Evolutionary conservation across 257 asterid genomes (phyloP).

Genomic region (Solanum megistacrolobum): DNA sequence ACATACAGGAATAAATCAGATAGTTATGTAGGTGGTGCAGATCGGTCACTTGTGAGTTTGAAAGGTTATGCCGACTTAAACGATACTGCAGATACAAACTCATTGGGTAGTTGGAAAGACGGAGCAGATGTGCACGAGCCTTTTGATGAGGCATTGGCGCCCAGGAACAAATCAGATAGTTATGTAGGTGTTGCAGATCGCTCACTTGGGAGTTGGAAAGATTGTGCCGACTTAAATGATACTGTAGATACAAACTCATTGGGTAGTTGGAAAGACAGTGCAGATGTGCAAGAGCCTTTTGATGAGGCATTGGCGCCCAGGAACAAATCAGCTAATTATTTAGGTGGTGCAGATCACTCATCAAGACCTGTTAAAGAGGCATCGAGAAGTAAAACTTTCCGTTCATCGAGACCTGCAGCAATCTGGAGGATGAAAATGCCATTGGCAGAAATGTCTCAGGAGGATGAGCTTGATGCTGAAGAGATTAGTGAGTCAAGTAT

Average conservation of each 20-base stretch:
- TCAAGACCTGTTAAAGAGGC: conserved; percentile 4
- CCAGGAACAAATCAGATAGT: not conserved
- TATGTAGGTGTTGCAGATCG: not conserved
- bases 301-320: conserved; percentile 1
- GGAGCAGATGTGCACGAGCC: conserved; percentile 17
- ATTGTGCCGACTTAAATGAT: conserved; percentile 28
- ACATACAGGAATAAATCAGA: not conserved
- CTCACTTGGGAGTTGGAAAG: conserved; percentile 29
- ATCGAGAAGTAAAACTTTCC: conserved; percentile 16
- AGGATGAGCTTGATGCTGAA: conserved; percentile 57
- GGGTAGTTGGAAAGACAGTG: conserved; percentile 64
- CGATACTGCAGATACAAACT: conserved; percentile 45
- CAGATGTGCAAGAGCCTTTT: conserved; percentile 23
- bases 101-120: conserved; percentile 65
- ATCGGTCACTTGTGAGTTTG: conserved; percentile 16
- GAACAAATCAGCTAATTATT: not conserved
- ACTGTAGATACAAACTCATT: conserved; percentile 47
- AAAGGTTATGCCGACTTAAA: conserved; percentile 24
- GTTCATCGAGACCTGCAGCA: conserved; percentile 17
- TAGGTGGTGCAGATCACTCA: not conserved
- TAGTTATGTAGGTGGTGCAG: not conserved
- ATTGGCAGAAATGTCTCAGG: conserved; percentile 90
- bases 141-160: not conserved
- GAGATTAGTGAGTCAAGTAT: conserved; percentile 10
- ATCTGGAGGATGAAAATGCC: conserved; percentile 39